Evolutionary conservation across 257 asterid genomes (phyloP), one percentile per base, ranked within the genome.

Genomic region (Haberlea rhodopensis): DNA sequence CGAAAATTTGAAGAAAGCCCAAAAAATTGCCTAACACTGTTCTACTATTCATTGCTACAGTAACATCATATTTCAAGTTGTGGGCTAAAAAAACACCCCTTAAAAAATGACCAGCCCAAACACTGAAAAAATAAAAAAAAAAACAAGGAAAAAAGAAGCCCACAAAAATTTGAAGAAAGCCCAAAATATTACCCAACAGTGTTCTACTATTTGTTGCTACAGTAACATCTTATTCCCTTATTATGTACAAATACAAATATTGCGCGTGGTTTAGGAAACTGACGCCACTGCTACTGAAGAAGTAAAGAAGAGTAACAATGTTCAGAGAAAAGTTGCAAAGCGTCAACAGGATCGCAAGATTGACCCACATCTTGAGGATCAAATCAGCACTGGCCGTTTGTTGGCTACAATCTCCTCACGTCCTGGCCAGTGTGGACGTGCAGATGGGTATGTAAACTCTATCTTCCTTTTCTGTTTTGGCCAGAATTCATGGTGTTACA

Each of bases 341-440:
- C 70, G 80, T n/a, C 83, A 78, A 34, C 69, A 71, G 65, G 83
- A 78, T 22, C 80, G 75, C 32, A 78, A 74, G 63, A 62, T 78
- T 75, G 83, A 78, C 53, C 64, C 73, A 40, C 83, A 78, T 51
- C 59, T 78, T 60, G 83, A 74, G 59, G 83, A 78, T 57, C 78
- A 78, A 49, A 74, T 78, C 45, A 63, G 70, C 0, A 48, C 78
- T 58, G 83, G 80, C 22, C 75, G 80, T 34, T 64, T 78, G 55
- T 66, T 74, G 19, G 82, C 82, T 26, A 72, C 80, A 26, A 78
- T 78, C 66, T 63, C 83, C 19, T 78, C 83, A 16, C 77, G 83
- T 34, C 80, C 83, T 62, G 83, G 77, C 60, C 80, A 71, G 48
- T 78, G 82, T 68, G 81, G 81, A 21, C 78, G 81, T 20, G 78